Conservation (phyloP, 179 eudicot species). For the Gypsophila paniculata region DNA sequence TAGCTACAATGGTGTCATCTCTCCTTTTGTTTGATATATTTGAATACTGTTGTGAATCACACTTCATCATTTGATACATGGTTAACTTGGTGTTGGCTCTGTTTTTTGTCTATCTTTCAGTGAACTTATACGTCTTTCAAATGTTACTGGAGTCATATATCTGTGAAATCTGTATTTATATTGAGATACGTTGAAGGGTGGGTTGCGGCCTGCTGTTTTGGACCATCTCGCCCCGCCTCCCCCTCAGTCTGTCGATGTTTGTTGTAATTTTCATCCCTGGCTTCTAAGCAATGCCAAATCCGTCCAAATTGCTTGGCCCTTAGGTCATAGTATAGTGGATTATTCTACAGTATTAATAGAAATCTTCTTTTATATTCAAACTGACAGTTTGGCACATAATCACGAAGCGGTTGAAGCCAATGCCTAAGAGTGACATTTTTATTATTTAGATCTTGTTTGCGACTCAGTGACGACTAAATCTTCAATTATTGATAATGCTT, state of each 20-base stretch:
- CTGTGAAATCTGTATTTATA: too few species aligned
- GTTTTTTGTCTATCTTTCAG: background rate
- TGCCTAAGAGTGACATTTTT: background rate
- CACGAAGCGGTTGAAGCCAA: background rate
- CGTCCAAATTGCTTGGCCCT: background rate
- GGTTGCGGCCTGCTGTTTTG: background rate
- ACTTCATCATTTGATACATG: background rate
- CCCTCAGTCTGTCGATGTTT: too few species aligned
- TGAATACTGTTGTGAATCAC: background rate
- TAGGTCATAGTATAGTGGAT: background rate
- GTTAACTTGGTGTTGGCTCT: background rate
- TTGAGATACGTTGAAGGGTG: background rate
- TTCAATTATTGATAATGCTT: background rate
- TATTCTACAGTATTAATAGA: background rate
- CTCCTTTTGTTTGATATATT: constrained; percentile 12
- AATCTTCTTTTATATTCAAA: background rate
- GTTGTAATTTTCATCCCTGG: too few species aligned
- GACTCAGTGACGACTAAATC: background rate
- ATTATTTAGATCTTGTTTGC: background rate
- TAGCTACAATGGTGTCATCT: constrained; percentile 3
- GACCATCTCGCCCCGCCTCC: too few species aligned
- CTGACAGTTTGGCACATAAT: background rate
- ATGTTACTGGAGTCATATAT: background rate
- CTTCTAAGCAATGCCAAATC: background rate
- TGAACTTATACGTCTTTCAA: background rate